phyloP scores from a whole-genome alignment of 306 rosid species.

The Potentilla sterilis region DNA sequence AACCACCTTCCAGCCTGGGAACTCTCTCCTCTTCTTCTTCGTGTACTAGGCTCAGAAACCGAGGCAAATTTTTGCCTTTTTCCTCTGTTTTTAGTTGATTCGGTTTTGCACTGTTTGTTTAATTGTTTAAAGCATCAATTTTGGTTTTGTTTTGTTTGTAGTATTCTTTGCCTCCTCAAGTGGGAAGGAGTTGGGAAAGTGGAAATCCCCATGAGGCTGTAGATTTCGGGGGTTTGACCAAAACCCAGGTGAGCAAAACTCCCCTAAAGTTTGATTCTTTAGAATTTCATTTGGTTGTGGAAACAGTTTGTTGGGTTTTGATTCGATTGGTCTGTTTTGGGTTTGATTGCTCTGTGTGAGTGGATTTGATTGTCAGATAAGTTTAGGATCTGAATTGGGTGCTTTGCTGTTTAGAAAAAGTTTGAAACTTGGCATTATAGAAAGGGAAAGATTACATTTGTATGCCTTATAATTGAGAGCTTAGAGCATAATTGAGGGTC shows the following conservation, averaged over 20 bases:
- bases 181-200: constrained; percentile 32
- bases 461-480: constrained; percentile 14
- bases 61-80: constrained; percentile 17
- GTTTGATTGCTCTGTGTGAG: constrained; percentile 5
- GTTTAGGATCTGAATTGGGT: constrained; percentile 25
- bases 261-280: neutral
- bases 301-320: constrained; percentile 6
- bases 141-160: neutral
- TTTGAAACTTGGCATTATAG: neutral
- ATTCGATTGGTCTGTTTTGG: neutral
- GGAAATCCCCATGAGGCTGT: constrained; percentile 25
- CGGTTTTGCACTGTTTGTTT: neutral
- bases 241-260: constrained; percentile 37
- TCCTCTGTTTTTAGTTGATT: neutral
- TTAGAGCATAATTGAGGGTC: constrained; percentile 17
- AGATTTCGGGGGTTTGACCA: constrained; percentile 35
- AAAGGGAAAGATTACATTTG: neutral
- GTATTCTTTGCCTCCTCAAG: constrained; percentile 38
- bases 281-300: constrained; percentile 14
- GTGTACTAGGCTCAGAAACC: constrained; percentile 10
- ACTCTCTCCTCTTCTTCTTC: constrained; percentile 9
- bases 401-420: neutral
- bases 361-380: neutral
- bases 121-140: neutral
- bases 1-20: constrained; percentile 25